phyloP scores from a whole-genome alignment of 345 rosid species.

The Boechera divaricarpa region DNA sequence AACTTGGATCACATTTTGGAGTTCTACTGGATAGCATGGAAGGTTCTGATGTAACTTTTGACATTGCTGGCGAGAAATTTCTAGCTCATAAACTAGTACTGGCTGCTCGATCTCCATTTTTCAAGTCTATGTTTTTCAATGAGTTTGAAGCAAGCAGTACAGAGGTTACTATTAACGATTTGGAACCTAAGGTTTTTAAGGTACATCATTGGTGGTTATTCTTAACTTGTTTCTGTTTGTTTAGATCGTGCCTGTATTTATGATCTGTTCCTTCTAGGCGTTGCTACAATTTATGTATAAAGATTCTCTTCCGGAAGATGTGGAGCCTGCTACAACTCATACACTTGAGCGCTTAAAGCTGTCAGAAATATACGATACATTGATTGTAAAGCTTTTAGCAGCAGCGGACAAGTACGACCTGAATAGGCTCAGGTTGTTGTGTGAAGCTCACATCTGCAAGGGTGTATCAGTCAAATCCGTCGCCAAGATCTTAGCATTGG shows the following conservation, averaged over 20 bases:
- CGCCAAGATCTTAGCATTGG: slow-evolving; percentile 87
- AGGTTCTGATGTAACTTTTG: slow-evolving; percentile 76
- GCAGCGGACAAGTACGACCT: slow-evolving; percentile 83
- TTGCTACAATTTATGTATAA: slow-evolving; percentile 84
- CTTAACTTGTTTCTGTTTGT: slow-evolving; percentile 18
- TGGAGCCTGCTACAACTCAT: slow-evolving; percentile 47
- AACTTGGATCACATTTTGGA: slow-evolving; percentile 74
- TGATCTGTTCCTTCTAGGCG: slow-evolving; percentile 61
- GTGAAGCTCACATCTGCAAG: slow-evolving; percentile 89
- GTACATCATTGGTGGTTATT: slow-evolving; percentile 49
- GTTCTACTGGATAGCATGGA: slow-evolving; percentile 71
- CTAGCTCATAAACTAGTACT: slow-evolving; percentile 87
- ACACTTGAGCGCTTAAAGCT: slow-evolving; percentile 51
- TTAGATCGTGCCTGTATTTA: background rate
- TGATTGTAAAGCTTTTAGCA: slow-evolving; percentile 72
- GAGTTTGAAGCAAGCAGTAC: slow-evolving; percentile 63
- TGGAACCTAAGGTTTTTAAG: slow-evolving; percentile 87
- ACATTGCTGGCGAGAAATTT: slow-evolving; percentile 74
- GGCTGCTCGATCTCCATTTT: slow-evolving; percentile 94
- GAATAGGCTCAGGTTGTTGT: slow-evolving; percentile 77
- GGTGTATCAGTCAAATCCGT: slow-evolving; percentile 75
- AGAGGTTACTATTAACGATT: slow-evolving; percentile 65
- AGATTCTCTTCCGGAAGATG: slow-evolving; percentile 80
- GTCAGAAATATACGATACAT: slow-evolving; percentile 67
- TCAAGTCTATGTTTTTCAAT: slow-evolving; percentile 81